Conservation (phyloP, 2,329 filamentous ascomycete genomes). For the Seiridium unicorne region DNA sequence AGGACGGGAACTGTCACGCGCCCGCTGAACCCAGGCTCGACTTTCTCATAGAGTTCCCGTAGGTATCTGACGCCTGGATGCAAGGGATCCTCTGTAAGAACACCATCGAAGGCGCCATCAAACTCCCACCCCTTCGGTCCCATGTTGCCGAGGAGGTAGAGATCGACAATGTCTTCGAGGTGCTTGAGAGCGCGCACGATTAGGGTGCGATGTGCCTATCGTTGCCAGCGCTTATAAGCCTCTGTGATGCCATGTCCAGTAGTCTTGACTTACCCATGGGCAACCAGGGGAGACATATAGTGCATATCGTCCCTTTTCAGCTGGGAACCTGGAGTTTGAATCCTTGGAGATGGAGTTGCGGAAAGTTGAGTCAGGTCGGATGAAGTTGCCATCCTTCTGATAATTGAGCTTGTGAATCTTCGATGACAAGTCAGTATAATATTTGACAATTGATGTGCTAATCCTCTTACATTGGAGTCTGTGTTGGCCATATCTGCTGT, state of each 20-base stretch:
- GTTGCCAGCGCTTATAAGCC: not conserved
- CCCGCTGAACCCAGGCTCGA: constrained; percentile 64
- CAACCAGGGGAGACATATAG: constrained; percentile 61
- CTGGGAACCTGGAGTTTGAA: constrained; percentile 49
- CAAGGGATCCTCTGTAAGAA: constrained; percentile 56
- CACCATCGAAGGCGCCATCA: constrained; percentile 37
- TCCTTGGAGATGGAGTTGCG: constrained; percentile 53
- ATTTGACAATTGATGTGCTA: no score
- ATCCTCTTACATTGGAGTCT: no score
- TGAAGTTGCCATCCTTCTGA: constrained; percentile 47
- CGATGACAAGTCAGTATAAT: not conserved
- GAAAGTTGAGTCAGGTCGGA: constrained; percentile 52
- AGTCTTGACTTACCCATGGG: constrained; percentile 52
- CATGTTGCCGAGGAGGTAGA: constrained; percentile 66
- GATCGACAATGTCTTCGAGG: constrained; percentile 66
- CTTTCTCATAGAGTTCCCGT: constrained; percentile 68
- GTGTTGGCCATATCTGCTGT: no score
- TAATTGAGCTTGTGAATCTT: constrained; percentile 21
- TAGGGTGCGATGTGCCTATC: constrained; percentile 66
- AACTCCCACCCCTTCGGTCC: constrained; percentile 54
- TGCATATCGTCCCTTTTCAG: constrained; percentile 59
- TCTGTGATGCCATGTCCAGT: not conserved
- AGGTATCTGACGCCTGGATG: constrained; percentile 63
- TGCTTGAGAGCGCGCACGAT: constrained; percentile 74
- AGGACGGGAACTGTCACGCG: constrained; percentile 74